Base-by-base conservation (phyloP, 2,329 filamentous ascomycete genomes). In the Sporothrix phasma region DNA sequence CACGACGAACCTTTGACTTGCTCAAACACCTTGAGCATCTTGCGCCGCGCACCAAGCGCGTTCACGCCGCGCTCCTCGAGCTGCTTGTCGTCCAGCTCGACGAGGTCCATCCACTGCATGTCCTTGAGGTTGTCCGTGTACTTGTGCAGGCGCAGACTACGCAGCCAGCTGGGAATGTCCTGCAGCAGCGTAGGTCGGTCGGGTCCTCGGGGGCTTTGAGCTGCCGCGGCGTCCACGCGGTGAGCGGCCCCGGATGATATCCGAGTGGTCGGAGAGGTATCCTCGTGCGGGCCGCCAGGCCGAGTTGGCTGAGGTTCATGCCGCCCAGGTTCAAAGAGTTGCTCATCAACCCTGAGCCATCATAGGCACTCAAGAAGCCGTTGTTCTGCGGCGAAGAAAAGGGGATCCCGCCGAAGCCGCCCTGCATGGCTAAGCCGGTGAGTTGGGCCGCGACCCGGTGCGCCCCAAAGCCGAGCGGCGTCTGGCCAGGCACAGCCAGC, bases 11-110 rank as follows among this genome's bases (percentile, higher is more conserved):
- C 89, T 77, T 86, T 91, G 72, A 97, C 93, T 79, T 97, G 92
- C 71, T 97, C 94, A 76, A 97, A 97, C 64, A 97, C 94, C 85
- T 99, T 99, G 66, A 99, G 80, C 90, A 99, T 95, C 84, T 99
- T 99, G 74, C 93, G 89, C 70, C 94, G 83, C 19, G 94, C 94
- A 70, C 94, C 94, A 64, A 97, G 83, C 62, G 94, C 94, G 74
- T 96, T 97, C 37, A 99, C 94, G 59, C 94, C 94, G 61, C 91
- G 88, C 29, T 91, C 89, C 77, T 97, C 93, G 68, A 99, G 80
- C 58, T 90, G 92, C 73, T 92, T 92, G 70, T 99, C 94, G 71
- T 97, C 91, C 70, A 99, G 80, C 75, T 94, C 89, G 66, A 99
- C 80, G 70, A 99, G 78, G 62, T 99, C 94, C 31, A 88, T 89